Conservation (phyloP, 2,329 filamentous ascomycete genomes). For the Plectosphaerella cucumerina region DNA sequence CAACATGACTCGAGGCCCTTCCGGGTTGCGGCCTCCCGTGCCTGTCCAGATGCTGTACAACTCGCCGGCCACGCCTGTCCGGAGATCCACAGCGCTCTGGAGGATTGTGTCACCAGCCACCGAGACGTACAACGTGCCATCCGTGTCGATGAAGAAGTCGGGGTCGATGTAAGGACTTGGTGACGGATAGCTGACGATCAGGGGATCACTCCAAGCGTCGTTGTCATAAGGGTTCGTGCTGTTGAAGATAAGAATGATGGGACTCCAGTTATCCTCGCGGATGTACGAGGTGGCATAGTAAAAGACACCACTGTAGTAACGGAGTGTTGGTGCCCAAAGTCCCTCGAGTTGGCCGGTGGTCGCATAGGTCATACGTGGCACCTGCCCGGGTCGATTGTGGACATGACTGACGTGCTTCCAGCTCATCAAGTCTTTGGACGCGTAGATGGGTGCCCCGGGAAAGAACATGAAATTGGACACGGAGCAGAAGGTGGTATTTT, state of each 20-base stretch:
- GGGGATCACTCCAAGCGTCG: slow-evolving; percentile 33
- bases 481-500: slow-evolving; percentile 44
- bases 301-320: slow-evolving; percentile 36
- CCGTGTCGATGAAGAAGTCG: slow-evolving; percentile 46
- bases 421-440: slow-evolving; percentile 41
- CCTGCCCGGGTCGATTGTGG: slow-evolving; percentile 33
- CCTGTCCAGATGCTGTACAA: slow-evolving; percentile 36
- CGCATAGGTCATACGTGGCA: slow-evolving; percentile 26
- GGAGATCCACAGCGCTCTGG: slow-evolving; percentile 26
- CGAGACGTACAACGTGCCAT: slow-evolving; percentile 41
- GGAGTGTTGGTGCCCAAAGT: slow-evolving; percentile 42
- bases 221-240: slow-evolving; percentile 33
- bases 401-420: slow-evolving; percentile 39
- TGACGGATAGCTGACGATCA: slow-evolving; percentile 23
- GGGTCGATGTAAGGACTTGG: slow-evolving; percentile 36
- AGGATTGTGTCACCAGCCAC: slow-evolving; percentile 17
- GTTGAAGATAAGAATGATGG: slow-evolving; percentile 35
- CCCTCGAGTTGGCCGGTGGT: slow-evolving; percentile 26
- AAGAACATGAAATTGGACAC: slow-evolving; percentile 48
- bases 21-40: slow-evolving; percentile 34
- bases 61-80: slow-evolving; percentile 27
- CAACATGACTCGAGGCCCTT: slow-evolving; percentile 42
- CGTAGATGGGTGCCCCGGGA: slow-evolving; percentile 48
- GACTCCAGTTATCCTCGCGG: slow-evolving; percentile 26
- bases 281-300: slow-evolving; percentile 37